Evolutionary conservation across 1,139 yeast genomes (phyloP).

Genomic region (Magnusiomyces fungicola): DNA sequence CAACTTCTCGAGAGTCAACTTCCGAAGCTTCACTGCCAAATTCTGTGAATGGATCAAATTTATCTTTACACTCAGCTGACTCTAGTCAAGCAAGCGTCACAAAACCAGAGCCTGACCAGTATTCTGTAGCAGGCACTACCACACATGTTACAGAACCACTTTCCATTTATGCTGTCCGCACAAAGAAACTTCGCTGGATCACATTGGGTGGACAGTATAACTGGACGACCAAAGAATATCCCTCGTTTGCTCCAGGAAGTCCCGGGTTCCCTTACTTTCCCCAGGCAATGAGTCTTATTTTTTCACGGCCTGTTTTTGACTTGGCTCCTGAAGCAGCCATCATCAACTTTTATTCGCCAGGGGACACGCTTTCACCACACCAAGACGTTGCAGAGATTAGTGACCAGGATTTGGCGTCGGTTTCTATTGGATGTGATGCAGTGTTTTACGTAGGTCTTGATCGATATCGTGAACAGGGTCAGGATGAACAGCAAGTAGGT

Average conservation of each 20-base stretch:
- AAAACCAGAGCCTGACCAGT: too few relatives aligned
- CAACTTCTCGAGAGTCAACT: too few relatives aligned
- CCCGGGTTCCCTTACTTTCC: conserved; percentile 36
- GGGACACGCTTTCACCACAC: conserved; percentile 39
- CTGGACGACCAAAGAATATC: conserved; percentile 39
- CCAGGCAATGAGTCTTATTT: conserved; percentile 22
- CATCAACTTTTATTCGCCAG: conserved; percentile 38
- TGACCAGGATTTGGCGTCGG: conserved; percentile 32
- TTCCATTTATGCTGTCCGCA: conserved; percentile 17
- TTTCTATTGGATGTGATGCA: conserved; percentile 36
- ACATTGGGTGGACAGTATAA: conserved; percentile 42
- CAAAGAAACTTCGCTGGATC: conserved; percentile 36
- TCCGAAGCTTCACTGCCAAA: too few relatives aligned
- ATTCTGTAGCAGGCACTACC: too few relatives aligned
- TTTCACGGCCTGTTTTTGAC: conserved; percentile 19
- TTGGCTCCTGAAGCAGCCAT: conserved; percentile 38
- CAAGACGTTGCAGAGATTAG: conserved; percentile 40
- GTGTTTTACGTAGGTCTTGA: conserved; percentile 31
- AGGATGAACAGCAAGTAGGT: background rate
- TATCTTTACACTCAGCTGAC: too few relatives aligned
- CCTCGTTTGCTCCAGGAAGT: conserved; percentile 31
- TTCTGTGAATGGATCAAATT: too few relatives aligned
- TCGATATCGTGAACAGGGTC: conserved; percentile 5
- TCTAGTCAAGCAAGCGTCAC: too few relatives aligned
- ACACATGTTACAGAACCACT: too few relatives aligned